phyloP scores from a whole-genome alignment of 2,329 filamentous ascomycete genomes.

The Blastomyces emzantsi region DNA sequence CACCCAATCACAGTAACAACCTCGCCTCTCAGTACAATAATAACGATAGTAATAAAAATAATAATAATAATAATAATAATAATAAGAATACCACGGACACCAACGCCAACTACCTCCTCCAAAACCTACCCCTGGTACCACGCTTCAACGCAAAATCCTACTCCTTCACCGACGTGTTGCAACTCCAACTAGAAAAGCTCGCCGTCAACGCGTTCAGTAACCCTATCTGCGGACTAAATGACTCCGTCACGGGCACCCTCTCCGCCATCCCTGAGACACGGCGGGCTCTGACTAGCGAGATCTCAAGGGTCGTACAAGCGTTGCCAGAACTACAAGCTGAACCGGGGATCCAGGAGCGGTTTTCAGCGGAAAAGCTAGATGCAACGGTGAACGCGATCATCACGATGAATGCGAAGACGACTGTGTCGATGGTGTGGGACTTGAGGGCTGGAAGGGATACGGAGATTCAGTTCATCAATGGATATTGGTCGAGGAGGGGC shows the following conservation, averaged over 20 bases:
- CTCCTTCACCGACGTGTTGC: constrained; percentile 54
- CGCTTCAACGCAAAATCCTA: constrained; percentile 53
- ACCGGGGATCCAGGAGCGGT: constrained; percentile 51
- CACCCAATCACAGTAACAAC: constrained; percentile 13
- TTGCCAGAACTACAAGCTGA: constrained; percentile 65
- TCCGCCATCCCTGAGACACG: constrained; percentile 58
- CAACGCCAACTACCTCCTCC: constrained; percentile 52
- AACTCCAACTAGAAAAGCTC: constrained; percentile 68
- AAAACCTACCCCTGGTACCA: constrained; percentile 53
- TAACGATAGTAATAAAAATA: constrained; percentile 2
- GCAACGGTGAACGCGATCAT: constrained; percentile 49
- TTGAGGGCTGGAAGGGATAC: constrained; percentile 54
- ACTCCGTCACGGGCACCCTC: constrained; percentile 64
- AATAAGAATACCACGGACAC: constrained; percentile 15
- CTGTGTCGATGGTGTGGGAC: constrained; percentile 60
- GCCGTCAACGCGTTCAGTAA: constrained; percentile 70
- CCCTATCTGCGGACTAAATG: constrained; percentile 68
- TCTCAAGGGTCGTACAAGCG: constrained; percentile 58
- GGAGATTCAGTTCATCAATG: constrained; percentile 81
- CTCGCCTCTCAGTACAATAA: too few relatives aligned
- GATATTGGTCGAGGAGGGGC: constrained; percentile 71
- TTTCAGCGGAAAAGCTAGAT: constrained; percentile 52
- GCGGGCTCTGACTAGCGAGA: constrained; percentile 63
- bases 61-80: constrained; percentile 6
- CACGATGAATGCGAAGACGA: constrained; percentile 46